Evolutionary conservation across 73 alveolate genomes (phyloP).

Genomic region (Uronychia binucleata): DNA sequence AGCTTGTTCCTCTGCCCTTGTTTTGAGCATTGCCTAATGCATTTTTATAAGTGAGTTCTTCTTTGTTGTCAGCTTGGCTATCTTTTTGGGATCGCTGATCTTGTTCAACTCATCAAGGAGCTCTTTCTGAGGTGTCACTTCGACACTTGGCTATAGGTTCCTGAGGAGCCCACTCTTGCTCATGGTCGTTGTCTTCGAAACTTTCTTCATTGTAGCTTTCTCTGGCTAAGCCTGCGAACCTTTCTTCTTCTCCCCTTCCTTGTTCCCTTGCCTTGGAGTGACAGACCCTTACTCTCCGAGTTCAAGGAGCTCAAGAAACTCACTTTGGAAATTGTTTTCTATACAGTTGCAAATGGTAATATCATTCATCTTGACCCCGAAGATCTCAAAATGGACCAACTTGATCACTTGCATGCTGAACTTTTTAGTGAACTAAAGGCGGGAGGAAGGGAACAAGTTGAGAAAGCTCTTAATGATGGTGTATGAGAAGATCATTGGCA

Average conservation of each 20-base stretch:
- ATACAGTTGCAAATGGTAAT: not conserved
- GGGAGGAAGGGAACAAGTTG: not conserved
- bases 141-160: not conserved
- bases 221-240: too few species aligned
- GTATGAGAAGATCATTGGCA: not conserved
- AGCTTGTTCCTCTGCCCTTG: not conserved
- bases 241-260: not conserved
- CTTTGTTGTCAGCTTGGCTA: not conserved
- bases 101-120: not conserved
- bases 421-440: not conserved
- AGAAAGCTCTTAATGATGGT: not conserved
- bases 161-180: not conserved
- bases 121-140: too few species aligned
- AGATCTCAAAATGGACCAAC: constrained; percentile 2
- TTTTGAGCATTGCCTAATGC: not conserved
- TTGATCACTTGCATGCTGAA: constrained; percentile 1
- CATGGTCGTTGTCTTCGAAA: not conserved
- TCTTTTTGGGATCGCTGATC: not conserved
- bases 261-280: too few species aligned
- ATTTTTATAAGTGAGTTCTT: not conserved
- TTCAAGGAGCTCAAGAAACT: not conserved
- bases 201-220: too few species aligned
- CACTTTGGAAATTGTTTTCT: not conserved
- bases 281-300: not conserved
- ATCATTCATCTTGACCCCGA: not conserved